Evolutionary conservation across 331 rosid genomes (phyloP), one percentile per base, ranked within the genome.

Genomic region (Pyrus hybrid): DNA sequence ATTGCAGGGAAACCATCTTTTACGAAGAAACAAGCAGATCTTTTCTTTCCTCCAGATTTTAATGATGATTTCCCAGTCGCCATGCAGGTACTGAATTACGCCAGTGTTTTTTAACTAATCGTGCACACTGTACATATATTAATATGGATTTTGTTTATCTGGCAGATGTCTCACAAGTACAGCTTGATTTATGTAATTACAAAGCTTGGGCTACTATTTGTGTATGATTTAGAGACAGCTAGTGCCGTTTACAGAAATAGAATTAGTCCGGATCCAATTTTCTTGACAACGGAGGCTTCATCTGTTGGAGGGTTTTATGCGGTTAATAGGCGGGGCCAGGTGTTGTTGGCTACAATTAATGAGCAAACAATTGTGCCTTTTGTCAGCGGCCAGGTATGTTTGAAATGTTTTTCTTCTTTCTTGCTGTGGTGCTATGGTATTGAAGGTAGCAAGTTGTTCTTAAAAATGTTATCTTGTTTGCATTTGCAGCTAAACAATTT

Each of bases 41-140:
- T 95, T 58, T 95, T 92, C 93, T 95, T 95, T 75, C 99, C 99
- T 70, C 99, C 99, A 20, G 99, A 95, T 88, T 95, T 95, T 86
- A 93, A 90, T 13, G 99, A 95, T 75, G 99, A 95, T 82, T 95
- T 95, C 79, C 99, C 99, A 58, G 99, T 95, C 79, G 82, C 99
- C 63, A 95, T 95, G 98, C 99, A 95, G 99, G 99, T 95, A 80
- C 16, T 4, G 62, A 72, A 76, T 76, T 74, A 37, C 22, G 63
- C 67, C 73, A 72, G 10, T 68, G 72, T 37, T 75, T 81, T 76
- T 73, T 63, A 49, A 64, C 33, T 77, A 56, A 32, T 77, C 43
- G 77, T 62, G 61, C 25, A 14, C 68, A 70, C 14, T 9, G 61
- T 56, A 37, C 23, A 20, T 35, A 53, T 79, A 51, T 72, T 83